Evolutionary conservation across 768 basidiomycete species (phyloP).

Genomic region (Boletus sensibilis): DNA sequence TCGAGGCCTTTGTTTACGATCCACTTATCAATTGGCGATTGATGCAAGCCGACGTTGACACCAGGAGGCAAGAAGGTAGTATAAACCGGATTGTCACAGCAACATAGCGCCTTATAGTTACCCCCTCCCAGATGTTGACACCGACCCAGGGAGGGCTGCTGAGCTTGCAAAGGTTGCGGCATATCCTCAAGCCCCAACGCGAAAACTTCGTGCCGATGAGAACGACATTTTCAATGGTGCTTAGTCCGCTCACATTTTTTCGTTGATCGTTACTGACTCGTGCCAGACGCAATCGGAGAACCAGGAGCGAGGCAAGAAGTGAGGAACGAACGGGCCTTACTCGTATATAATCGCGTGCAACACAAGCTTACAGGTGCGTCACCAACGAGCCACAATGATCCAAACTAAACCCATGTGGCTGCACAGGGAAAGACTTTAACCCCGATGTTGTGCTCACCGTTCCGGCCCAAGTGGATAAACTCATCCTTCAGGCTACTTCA

Average conservation of each 20-base stretch:
- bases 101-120: slow-evolving; percentile 1
- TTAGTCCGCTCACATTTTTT: slow-evolving; percentile 13
- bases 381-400: background rate
- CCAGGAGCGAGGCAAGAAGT: slow-evolving; percentile 73
- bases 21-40: slow-evolving; percentile 97
- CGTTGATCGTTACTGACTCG: slow-evolving; percentile 1
- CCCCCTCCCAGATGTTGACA: slow-evolving; percentile 38
- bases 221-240: slow-evolving; percentile 90
- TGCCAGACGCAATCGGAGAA: slow-evolving; percentile 45
- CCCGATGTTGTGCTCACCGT: slow-evolving; percentile 73
- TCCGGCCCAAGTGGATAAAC: slow-evolving; percentile 83
- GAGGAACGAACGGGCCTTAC: slow-evolving; percentile 85
- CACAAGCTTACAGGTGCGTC: slow-evolving; percentile 85
- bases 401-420: background rate
- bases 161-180: slow-evolving; percentile 67
- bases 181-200: slow-evolving; percentile 75
- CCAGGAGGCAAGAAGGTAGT: slow-evolving; percentile 64
- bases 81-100: slow-evolving; percentile 1
- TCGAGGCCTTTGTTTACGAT: slow-evolving; percentile 98
- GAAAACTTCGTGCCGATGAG: slow-evolving; percentile 88
- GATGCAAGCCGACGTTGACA: slow-evolving; percentile 80
- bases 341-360: slow-evolving; percentile 92
- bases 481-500: slow-evolving; percentile 91
- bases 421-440: slow-evolving; percentile 87
- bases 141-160: slow-evolving; percentile 52